phyloP scores from a whole-genome alignment of 805 yeast genomes.

The Yueomyces sp. region DNA sequence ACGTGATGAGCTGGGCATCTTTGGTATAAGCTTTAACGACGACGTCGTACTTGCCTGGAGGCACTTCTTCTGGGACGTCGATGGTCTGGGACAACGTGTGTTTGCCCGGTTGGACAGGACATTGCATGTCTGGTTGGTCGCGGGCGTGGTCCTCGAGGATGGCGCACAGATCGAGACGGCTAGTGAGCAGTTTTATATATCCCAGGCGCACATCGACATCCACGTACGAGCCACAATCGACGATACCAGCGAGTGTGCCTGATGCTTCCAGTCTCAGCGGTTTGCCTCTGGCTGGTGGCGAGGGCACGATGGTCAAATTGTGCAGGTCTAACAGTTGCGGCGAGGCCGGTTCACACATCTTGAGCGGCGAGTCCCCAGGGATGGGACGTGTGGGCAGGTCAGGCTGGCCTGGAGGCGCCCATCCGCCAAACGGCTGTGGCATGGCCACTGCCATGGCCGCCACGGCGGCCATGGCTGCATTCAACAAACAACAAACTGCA shows the following conservation, averaged over 20 bases:
- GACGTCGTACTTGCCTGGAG: constrained; percentile 86
- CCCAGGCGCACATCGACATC: constrained; percentile 91
- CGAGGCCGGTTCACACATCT: constrained; percentile 54
- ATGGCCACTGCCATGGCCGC: neutral
- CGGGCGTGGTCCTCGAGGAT: constrained; percentile 57
- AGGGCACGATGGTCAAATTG: constrained; percentile 53
- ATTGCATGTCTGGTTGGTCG: constrained; percentile 43
- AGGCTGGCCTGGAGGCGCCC: neutral
- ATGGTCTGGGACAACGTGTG: constrained; percentile 58
- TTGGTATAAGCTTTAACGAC: constrained; percentile 81
- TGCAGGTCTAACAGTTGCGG: constrained; percentile 54
- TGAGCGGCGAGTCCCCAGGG: constrained; percentile 83
- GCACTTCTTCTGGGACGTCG: constrained; percentile 81
- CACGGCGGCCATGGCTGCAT: neutral
- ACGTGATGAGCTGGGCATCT: constrained; percentile 71
- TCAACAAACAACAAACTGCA: neutral
- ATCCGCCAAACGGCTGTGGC: neutral
- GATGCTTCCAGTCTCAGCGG: constrained; percentile 68
- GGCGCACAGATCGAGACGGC: constrained; percentile 89
- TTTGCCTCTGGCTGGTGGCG: constrained; percentile 80
- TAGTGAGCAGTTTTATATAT: constrained; percentile 73
- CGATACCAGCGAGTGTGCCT: constrained; percentile 42
- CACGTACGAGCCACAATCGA: constrained; percentile 83
- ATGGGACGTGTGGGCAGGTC: constrained; percentile 36
- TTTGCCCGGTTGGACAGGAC: constrained; percentile 67